A percentile compares a stretch with the other conserved stretches of the same genome.
phyloP scores from a whole-genome alignment of 225 moss, liverwort and hornwort genomes.

The Anthoceros angustus region DNA sequence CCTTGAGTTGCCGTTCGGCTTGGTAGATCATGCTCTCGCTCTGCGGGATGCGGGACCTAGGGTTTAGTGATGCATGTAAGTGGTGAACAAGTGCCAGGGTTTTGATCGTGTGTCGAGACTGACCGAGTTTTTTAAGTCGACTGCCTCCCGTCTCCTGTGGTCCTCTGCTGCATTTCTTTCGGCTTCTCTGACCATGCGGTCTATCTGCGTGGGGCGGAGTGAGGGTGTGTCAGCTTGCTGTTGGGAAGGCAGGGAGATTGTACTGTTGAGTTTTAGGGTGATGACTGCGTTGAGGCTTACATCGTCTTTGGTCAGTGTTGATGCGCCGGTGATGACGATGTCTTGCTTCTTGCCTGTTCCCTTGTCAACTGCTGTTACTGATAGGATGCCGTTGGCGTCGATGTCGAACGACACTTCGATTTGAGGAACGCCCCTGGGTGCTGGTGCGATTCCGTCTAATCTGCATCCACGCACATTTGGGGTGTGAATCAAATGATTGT shows the following conservation, averaged over 20 bases:
- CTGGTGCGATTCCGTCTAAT: slow-evolving; percentile 57
- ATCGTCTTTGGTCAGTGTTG: slow-evolving; percentile 48
- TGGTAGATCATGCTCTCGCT: slow-evolving; percentile 47
- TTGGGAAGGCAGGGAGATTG: too few species aligned
- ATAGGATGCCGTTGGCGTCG: slow-evolving; percentile 60
- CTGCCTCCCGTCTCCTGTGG: slow-evolving; percentile 24
- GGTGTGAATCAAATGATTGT: not conserved
- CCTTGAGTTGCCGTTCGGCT: slow-evolving; percentile 45
- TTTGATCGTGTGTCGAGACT: not conserved
- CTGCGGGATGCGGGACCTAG: slow-evolving; percentile 11
- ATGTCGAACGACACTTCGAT: slow-evolving; percentile 65
- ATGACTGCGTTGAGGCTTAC: slow-evolving; percentile 11
- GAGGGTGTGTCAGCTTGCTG: not conserved
- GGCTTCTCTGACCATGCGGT: slow-evolving; percentile 49
- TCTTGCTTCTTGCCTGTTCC: slow-evolving; percentile 70
- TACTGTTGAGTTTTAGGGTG: not conserved
- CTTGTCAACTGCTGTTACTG: slow-evolving; percentile 56
- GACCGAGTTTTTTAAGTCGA: slow-evolving; percentile 42
- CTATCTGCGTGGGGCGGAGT: slow-evolving; percentile 18
- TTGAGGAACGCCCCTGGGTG: slow-evolving; percentile 64
- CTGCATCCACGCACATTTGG: slow-evolving; percentile 3
- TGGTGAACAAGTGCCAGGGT: not conserved
- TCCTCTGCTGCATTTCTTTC: slow-evolving; percentile 39
- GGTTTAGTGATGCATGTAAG: not conserved
- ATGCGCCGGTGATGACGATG: slow-evolving; percentile 58